Conservation (phyloP, 352 stramenopile species). For the Phytophthora kernoviae region DNA sequence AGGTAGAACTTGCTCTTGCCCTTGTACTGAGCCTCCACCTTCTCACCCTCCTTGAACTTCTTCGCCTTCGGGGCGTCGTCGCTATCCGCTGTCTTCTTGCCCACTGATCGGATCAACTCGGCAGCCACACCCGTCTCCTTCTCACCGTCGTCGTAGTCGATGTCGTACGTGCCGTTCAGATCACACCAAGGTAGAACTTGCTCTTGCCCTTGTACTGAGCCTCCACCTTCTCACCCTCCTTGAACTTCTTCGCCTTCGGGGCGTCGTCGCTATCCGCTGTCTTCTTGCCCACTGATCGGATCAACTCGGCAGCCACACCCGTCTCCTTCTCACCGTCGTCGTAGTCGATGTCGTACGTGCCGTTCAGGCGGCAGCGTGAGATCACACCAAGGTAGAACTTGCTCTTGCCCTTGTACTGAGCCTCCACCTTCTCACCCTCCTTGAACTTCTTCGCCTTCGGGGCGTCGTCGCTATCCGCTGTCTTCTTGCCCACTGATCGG, state of each 20-base stretch:
- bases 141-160: constrained; percentile 21
- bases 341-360: constrained; percentile 24
- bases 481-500: constrained; percentile 12
- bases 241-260: constrained; percentile 20
- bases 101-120: constrained; percentile 13
- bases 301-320: constrained; percentile 19
- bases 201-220: constrained; percentile 24
- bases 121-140: constrained; percentile 21
- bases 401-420: constrained; percentile 21
- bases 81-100: constrained; percentile 17
- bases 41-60: constrained; percentile 22
- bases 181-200: constrained; percentile 19
- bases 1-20: constrained; percentile 22
- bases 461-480: constrained; percentile 16
- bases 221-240: constrained; percentile 20
- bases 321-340: constrained; percentile 21
- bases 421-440: constrained; percentile 20
- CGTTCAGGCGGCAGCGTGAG: constrained; percentile 17
- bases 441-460: constrained; percentile 20
- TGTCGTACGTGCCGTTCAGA: constrained; percentile 23
- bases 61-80: constrained; percentile 18
- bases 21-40: constrained; percentile 24
- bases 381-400: constrained; percentile 20
- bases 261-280: constrained; percentile 16
- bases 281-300: constrained; percentile 14